Evolutionary conservation across 1,284 basidiomycete species (phyloP), one percentile per base, ranked within the genome.

Genomic region (Heterobasidion irregulare): DNA sequence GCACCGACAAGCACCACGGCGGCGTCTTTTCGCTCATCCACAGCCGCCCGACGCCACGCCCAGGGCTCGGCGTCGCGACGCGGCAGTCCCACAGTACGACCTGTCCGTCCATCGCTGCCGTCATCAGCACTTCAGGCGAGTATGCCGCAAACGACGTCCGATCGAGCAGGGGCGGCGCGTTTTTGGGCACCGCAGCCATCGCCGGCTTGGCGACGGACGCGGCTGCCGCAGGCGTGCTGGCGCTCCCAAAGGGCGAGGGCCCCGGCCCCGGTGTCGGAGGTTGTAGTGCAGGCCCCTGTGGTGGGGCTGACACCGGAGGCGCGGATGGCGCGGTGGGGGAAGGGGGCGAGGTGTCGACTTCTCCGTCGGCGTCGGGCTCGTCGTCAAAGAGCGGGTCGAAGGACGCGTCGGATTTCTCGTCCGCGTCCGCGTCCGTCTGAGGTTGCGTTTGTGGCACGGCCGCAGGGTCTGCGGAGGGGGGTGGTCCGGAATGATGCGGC

Each of bases 1-100:
- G 67, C 67, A 92, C 88, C 62, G 93, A 94, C 66, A 95, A 82
- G 71, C 94, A 97, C 95, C 95, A 98, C 0, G 95, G 95, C 19
- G 94, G 93, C 9, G 92, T 93, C 69, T 89, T 92, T 59, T 92
- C 90, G 61, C 86, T 90, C 71, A 94, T 83, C 75, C 87, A 84
- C 47, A 98, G 71, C 56, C 93, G 77, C 19, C 93, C 92, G 1
- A 96, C 90, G 6, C 91, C 89, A 35, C 69, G 70, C 34, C 85
- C 83, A 34, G 77, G 71, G 1, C 77, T 73, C 49, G 83, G 75
- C 36, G 19, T 41, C 12, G 61, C 46, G 13, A 84, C 83, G 57
- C 96, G 77, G 61, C 86, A 80, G 66, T 99, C 96, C 86, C 94
- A 96, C 7, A 99, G 69, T 41, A 95, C 83, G 16, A 97, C 83